phyloP scores from a whole-genome alignment of 108 stramenopile genomes.

The Poteriospumella lacustris region DNA sequence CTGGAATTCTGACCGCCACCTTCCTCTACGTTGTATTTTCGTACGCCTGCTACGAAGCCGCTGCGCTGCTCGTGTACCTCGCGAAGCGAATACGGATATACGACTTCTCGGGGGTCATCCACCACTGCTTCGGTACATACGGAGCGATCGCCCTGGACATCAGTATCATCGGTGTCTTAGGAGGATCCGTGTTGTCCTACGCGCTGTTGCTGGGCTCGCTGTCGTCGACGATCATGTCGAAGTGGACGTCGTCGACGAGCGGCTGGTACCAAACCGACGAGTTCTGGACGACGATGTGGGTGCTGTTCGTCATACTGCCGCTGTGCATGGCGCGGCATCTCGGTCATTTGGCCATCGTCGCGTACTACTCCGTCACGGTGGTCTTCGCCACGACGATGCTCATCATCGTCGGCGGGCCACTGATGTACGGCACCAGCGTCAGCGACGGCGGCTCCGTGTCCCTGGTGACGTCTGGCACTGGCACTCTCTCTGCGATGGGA shows the following conservation, averaged over 20 bases:
- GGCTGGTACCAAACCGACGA: background rate
- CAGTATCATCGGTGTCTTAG: slow-evolving; percentile 14
- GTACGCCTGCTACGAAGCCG: slow-evolving; percentile 32
- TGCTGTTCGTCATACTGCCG: slow-evolving; percentile 36
- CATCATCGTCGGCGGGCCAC: slow-evolving; percentile 34
- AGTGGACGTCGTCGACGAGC: background rate
- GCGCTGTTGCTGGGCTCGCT: slow-evolving; percentile 34
- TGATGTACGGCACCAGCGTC: too few species aligned
- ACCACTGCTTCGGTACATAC: slow-evolving; percentile 10
- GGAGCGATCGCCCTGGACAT: slow-evolving; percentile 27
- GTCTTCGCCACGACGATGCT: slow-evolving; percentile 28
- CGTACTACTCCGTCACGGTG: slow-evolving; percentile 20
- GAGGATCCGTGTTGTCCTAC: slow-evolving; percentile 35
- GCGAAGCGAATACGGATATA: background rate
- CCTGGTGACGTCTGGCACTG: too few species aligned
- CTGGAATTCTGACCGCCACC: slow-evolving; percentile 36
- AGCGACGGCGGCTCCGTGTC: too few species aligned
- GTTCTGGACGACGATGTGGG: slow-evolving; percentile 13
- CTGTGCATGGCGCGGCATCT: slow-evolving; percentile 35
- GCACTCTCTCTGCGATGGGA: slow-evolving; percentile 30
- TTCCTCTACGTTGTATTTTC: too few species aligned
- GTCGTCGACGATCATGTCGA: too few species aligned
- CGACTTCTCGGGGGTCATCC: slow-evolving; percentile 31
- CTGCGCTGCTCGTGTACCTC: slow-evolving; percentile 15
- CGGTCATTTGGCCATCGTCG: background rate